phyloP scores from a whole-genome alignment of 2,329 filamentous ascomycete species.

The Ceratocystis cubensis region DNA sequence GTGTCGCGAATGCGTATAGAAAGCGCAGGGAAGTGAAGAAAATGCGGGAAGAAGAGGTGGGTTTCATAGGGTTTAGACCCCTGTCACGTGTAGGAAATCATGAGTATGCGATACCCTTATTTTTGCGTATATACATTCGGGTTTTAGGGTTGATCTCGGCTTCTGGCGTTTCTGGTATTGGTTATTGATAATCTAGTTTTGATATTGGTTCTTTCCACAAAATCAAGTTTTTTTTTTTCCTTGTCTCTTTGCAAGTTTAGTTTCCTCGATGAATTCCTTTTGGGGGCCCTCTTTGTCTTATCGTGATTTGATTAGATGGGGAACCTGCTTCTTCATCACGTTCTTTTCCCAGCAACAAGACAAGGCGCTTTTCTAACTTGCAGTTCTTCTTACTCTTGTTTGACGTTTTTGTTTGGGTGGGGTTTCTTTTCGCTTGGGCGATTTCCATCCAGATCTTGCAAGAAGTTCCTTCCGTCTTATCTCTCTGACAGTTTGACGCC shows the following conservation, averaged over 20 bases:
- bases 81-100: not conserved
- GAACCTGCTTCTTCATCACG: too few species aligned
- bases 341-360: too few species aligned
- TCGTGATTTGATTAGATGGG: too few species aligned
- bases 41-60: not conserved
- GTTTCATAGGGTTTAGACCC: not conserved
- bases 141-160: not conserved
- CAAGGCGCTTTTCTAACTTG: too few species aligned
- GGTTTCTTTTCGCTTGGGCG: not conserved
- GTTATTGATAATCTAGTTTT: not conserved
- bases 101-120: not conserved
- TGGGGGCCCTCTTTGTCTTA: not conserved
- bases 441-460: not conserved
- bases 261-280: not conserved
- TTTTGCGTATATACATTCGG: not conserved
- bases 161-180: not conserved
- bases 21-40: not conserved
- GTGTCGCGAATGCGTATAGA: not conserved
- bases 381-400: too few species aligned
- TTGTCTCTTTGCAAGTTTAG: not conserved
- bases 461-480: not conserved
- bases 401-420: too few species aligned
- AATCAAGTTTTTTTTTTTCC: not conserved
- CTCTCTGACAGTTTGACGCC: constrained; percentile 4
- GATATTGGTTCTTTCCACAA: not conserved